Evolutionary conservation across 371 early-diverging fungal genomes (phyloP), one percentile per base, ranked within the genome.

Genomic region (Mycotypha africana): DNA sequence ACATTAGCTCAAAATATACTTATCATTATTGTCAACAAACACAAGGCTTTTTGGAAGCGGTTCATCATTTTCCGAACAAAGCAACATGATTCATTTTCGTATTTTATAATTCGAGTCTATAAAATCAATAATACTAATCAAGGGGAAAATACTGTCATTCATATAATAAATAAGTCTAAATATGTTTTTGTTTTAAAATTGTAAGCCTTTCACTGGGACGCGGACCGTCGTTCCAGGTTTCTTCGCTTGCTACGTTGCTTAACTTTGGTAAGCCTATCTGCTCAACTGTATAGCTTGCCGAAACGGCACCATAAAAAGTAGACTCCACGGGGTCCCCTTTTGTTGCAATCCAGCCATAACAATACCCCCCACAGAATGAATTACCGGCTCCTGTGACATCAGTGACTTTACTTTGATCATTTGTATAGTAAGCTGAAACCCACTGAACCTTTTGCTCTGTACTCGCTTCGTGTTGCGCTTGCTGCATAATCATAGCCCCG

Each of bases 351-450:
- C 65, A 66, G 3, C 68, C 68, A 22, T 56, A 45, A 15, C 47
- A 54, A 35, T 45, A 62, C 1, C 70, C 65, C 21, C 65, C 66
- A 47, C 76, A 75, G 37, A 71, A 75, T 0, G 72, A 56, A 50
- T 75, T 75, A 2, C 76, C 76, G 12, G 72, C 72, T 4, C 76
- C 76, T 41, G 72, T 71, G 1, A 72, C 73, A 44, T 75, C 76
- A 0, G 41, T 40, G 3, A 71, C 56, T 6, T 41, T 56, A 4
- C 33, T 32, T 12, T 43, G 33, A 2, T 52, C 49, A 1, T 42
- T 34, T 15, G 32, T 17, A 22, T 19, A 9, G 44, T 69, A 70
- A 4, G 66, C 68, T 7, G 68, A 66, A 3, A 62, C 42, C 70
- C 70, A 70, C 1, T 31, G 16, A 28, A 25, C 7, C 7, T n/a